A percentile compares a stretch with the other conserved stretches of the same genome.
phyloP scores from a whole-genome alignment of 495 filamentous ascomycete genomes.

The Neurospora sp. region DNA sequence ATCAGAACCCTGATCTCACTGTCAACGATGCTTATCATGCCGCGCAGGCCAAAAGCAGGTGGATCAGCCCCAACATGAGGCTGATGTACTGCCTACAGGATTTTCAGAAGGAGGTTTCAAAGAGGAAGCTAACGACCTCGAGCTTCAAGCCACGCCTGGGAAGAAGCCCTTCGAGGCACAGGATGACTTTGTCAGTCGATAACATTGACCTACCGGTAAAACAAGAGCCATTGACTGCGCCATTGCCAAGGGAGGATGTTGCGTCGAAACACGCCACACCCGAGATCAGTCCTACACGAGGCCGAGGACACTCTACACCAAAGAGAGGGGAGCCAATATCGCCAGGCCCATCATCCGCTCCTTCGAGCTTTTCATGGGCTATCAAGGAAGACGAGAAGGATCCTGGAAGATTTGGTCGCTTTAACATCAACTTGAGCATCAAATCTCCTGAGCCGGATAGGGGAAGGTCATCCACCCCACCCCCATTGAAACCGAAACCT shows the following conservation, averaged over 20 bases:
- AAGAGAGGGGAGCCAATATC: slow-evolving; percentile 35
- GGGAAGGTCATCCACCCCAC: slow-evolving; percentile 14
- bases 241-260: slow-evolving; percentile 35
- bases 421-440: slow-evolving; percentile 22
- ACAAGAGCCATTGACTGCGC: slow-evolving; percentile 38
- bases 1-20: slow-evolving; percentile 73
- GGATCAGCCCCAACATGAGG: slow-evolving; percentile 98
- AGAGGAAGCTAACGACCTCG: slow-evolving; percentile 33
- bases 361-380: slow-evolving; percentile 41
- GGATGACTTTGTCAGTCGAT: slow-evolving; percentile 42
- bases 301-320: slow-evolving; percentile 30
- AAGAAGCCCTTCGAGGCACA: slow-evolving; percentile 38
- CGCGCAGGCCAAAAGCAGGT: slow-evolving; percentile 80
- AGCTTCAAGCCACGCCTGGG: slow-evolving; percentile 37
- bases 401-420: slow-evolving; percentile 26
- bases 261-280: slow-evolving; percentile 6
- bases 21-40: slow-evolving; percentile 90
- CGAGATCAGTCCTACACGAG: slow-evolving; percentile 25
- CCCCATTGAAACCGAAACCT: slow-evolving; percentile 20
- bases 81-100: slow-evolving; percentile 95
- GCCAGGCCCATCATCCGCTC: slow-evolving; percentile 49
- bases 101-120: slow-evolving; percentile 61
- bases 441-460: slow-evolving; percentile 13
- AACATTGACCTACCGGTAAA: slow-evolving; percentile 33
- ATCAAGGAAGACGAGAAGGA: slow-evolving; percentile 34